phyloP scores from a whole-genome alignment of 495 filamentous ascomycete genomes.

The Stereocaulon alpinum region DNA sequence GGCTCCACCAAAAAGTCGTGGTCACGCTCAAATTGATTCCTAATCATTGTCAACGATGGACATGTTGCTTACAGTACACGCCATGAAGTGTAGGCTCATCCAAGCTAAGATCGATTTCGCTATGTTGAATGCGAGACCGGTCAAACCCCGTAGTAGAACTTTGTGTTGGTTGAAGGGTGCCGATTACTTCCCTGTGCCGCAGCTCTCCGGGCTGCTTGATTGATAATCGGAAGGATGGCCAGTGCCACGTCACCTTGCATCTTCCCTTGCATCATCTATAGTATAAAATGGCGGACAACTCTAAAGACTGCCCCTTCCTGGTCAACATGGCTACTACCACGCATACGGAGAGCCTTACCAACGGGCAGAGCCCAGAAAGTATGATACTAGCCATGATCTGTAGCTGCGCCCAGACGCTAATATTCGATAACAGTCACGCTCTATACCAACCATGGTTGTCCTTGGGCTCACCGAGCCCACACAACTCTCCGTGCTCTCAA shows the following conservation, averaged over 20 bases:
- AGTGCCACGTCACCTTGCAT: not conserved
- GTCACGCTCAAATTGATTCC: no score
- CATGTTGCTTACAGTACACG: no score
- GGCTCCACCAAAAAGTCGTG: no score
- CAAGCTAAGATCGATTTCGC: no score
- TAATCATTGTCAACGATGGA: no score
- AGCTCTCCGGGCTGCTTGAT: not conserved
- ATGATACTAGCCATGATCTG: not conserved
- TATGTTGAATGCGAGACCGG: no score
- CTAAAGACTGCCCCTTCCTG: not conserved
- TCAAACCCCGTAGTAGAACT: no score
- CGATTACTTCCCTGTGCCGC: not conserved
- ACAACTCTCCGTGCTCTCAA: constrained; percentile 64
- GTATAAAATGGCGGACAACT: no score
- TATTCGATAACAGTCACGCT: constrained; percentile 40
- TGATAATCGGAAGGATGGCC: not conserved
- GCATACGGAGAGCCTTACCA: not conserved
- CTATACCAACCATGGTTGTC: constrained; percentile 71
- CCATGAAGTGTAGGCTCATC: no score
- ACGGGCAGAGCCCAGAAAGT: constrained; percentile 12
- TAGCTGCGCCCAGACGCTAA: not conserved
- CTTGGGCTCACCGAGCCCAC: constrained; percentile 75
- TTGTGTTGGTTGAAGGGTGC: no score
- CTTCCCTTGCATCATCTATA: not conserved
- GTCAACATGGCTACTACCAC: not conserved